Evolutionary conservation across 495 filamentous ascomycete species (phyloP).

Genomic region (Entonaema liquescens): DNA sequence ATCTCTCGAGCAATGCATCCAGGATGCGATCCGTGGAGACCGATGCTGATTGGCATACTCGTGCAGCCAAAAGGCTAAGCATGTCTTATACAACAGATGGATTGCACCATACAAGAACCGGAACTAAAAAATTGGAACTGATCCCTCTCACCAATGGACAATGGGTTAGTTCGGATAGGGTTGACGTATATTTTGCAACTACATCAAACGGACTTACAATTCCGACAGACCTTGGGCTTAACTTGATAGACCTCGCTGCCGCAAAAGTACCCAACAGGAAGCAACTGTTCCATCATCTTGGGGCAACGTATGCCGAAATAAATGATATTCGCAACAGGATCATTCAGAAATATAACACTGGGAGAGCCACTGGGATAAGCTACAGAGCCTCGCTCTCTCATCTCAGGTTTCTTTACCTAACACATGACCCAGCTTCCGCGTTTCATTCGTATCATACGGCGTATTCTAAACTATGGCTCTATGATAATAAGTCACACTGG

Average conservation of each 20-base stretch:
- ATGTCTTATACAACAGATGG: constrained; percentile 11
- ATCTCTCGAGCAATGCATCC: constrained; percentile 11
- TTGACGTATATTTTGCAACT: constrained; percentile 36
- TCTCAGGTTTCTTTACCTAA: constrained; percentile 48
- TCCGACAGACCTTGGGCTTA: constrained; percentile 36
- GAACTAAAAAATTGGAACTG: constrained; percentile 19
- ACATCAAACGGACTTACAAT: constrained; percentile 29
- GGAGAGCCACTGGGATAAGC: neutral
- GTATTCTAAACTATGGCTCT: constrained; percentile 25
- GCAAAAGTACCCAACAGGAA: constrained; percentile 29
- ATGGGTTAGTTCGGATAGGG: constrained; percentile 25
- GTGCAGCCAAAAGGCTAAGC: constrained; percentile 22
- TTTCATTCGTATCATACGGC: neutral
- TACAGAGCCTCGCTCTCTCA: constrained; percentile 34
- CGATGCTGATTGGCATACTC: constrained; percentile 37
- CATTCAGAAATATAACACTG: constrained; percentile 8
- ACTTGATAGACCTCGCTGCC: constrained; percentile 31
- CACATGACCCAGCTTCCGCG: constrained; percentile 15
- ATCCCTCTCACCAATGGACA: constrained; percentile 22
- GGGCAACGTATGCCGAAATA: constrained; percentile 18
- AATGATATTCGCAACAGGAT: constrained; percentile 9
- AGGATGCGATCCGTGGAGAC: constrained; percentile 19
- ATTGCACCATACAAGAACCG: neutral
- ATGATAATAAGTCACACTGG: neutral
- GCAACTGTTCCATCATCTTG: constrained; percentile 43